These are phyloP conservation scores for Chytridium lagenaria DNA, from an alignment of 371 early-diverging fungal genomes.

Conservation along the genomic window DNA sequence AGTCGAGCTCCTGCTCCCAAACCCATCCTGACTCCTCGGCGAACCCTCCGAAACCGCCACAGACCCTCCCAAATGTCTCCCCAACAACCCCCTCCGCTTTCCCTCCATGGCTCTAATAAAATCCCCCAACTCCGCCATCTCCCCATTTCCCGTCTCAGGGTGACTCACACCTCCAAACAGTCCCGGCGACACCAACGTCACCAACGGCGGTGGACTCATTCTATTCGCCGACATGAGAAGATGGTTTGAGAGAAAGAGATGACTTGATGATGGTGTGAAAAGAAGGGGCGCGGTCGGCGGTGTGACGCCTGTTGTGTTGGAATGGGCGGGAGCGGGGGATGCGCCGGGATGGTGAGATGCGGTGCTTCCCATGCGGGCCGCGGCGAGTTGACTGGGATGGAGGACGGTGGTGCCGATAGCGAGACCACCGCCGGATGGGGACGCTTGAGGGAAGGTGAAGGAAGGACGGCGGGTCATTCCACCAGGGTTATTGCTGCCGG, in stretches of 20 bases:
- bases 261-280: constrained; percentile 4
- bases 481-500: neutral
- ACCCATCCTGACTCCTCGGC: neutral
- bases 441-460: constrained; percentile 29
- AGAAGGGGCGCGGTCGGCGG: neutral
- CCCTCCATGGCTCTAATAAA: neutral
- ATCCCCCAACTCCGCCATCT: constrained; percentile 8
- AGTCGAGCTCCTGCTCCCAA: constrained; percentile 7
- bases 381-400: constrained; percentile 6
- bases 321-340: neutral
- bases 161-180: too few relatives aligned
- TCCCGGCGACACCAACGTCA: constrained; percentile 18
- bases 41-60: neutral
- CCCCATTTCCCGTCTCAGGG: neutral
- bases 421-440: constrained; percentile 6
- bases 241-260: neutral
- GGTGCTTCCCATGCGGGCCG: neutral
- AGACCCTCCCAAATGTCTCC: neutral
- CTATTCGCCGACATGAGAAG: neutral
- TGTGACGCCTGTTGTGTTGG: neutral
- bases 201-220: constrained; percentile 36
- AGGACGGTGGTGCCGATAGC: constrained; percentile 17
- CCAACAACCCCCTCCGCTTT: neutral
- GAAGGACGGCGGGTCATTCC: constrained; percentile 27
- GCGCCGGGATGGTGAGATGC: neutral